Percentiles rank a stretch among this genome's conserved stretches.
Conservation (phyloP, 768 basidiomycete species). For the Mycena rosella region DNA sequence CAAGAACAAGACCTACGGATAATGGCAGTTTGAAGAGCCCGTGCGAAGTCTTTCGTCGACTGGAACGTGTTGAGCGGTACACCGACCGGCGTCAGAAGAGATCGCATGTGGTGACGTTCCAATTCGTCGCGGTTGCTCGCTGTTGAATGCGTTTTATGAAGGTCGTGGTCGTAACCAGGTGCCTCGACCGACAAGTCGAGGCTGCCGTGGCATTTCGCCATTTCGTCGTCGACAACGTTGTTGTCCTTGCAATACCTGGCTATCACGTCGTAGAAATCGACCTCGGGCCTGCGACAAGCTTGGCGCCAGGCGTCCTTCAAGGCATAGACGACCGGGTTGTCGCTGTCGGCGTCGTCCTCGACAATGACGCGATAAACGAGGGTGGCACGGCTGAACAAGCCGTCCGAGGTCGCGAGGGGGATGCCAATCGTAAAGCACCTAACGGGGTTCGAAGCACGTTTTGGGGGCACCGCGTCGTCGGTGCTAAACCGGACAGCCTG, state of each 20-base stretch:
- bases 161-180: background rate
- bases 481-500: background rate
- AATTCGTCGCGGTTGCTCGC: background rate
- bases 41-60: slow-evolving; percentile 1
- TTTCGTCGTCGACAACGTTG: background rate
- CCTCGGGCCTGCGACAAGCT: slow-evolving; percentile 22
- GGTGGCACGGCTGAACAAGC: slow-evolving; percentile 30
- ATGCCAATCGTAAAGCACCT: slow-evolving; percentile 19
- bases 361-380: slow-evolving; percentile 25
- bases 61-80: slow-evolving; percentile 1
- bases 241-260: background rate
- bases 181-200: slow-evolving; percentile 2
- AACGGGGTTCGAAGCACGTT: background rate
- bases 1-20: slow-evolving; percentile 3
- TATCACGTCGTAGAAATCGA: slow-evolving; percentile 27
- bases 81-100: slow-evolving; percentile 26
- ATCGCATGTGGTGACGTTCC: slow-evolving; percentile 18
- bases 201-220: slow-evolving; percentile 27
- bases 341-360: slow-evolving; percentile 6
- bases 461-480: background rate
- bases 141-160: background rate
- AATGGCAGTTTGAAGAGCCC: slow-evolving; percentile 5
- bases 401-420: background rate
- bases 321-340: slow-evolving; percentile 7
- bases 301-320: slow-evolving; percentile 31